These are phyloP conservation scores for Stentor coeruleus DNA, from an alignment of 73 alveolate species.

Conservation along the genomic window DNA sequence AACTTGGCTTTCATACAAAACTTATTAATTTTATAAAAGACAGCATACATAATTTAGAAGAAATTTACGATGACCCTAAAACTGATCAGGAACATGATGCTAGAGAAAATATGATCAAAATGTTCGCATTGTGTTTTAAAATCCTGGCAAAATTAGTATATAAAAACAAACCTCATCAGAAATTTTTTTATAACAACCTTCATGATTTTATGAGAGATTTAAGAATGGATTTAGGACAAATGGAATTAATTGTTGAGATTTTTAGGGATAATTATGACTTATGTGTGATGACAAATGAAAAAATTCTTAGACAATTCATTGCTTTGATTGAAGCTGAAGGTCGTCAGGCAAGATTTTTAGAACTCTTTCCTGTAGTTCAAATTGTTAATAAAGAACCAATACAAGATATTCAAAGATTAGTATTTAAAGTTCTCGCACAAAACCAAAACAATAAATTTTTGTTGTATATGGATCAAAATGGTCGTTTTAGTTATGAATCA, in stretches of 20 bases:
- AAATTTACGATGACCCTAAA: not conserved
- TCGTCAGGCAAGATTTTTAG: slow-evolving; percentile 33
- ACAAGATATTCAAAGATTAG: slow-evolving; percentile 39
- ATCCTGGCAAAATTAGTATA: slow-evolving; percentile 33
- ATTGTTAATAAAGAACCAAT: slow-evolving; percentile 23
- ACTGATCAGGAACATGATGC: slow-evolving; percentile 23
- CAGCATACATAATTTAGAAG: not conserved
- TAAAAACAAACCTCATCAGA: slow-evolving; percentile 33
- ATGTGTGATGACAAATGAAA: slow-evolving; percentile 27
- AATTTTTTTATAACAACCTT: slow-evolving; percentile 18
- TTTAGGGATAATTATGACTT: slow-evolving; percentile 37
- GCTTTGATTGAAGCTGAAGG: slow-evolving; percentile 37
- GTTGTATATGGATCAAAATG: not conserved
- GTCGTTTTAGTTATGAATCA: slow-evolving; percentile 9
- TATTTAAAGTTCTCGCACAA: slow-evolving; percentile 36
- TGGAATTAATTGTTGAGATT: slow-evolving; percentile 49
- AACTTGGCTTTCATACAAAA: not conserved
- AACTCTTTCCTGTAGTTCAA: slow-evolving; percentile 33
- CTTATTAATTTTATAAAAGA: not conserved
- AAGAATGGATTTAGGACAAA: slow-evolving; percentile 45
- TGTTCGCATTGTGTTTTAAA: slow-evolving; percentile 34
- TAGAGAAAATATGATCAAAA: slow-evolving; percentile 6
- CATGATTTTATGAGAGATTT: slow-evolving; percentile 28
- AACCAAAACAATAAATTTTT: not conserved
- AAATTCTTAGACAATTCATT: slow-evolving; percentile 25